A percentile compares a stretch with the other conserved stretches of the same genome.
These are phyloP conservation scores for Sordaria brevicollis DNA, from an alignment of 495 filamentous ascomycete species.

Conservation along the genomic window DNA sequence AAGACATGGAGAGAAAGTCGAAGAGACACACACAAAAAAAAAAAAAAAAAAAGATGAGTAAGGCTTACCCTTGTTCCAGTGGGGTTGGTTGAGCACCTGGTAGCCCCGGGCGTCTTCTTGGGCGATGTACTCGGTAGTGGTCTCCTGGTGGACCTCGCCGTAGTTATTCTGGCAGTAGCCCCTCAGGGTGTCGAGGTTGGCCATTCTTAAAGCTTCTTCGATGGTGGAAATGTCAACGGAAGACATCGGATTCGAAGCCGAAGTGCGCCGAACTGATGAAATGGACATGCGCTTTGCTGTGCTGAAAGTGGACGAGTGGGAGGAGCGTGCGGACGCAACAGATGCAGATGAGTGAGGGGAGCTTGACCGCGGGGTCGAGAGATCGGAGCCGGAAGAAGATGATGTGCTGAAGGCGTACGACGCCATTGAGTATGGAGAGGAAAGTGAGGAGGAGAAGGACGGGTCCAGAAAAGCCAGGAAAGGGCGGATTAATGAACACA, in stretches of 20 bases:
- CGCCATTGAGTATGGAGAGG: slow-evolving; percentile 35
- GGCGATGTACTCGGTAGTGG: slow-evolving; percentile 37
- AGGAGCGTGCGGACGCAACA: slow-evolving; percentile 36
- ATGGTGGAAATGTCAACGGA: slow-evolving; percentile 41
- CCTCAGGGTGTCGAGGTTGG: slow-evolving; percentile 39
- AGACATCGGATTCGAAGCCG: slow-evolving; percentile 43
- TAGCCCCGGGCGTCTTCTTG: slow-evolving; percentile 40
- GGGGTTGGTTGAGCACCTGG: slow-evolving; percentile 44
- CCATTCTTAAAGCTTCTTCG: slow-evolving; percentile 43
- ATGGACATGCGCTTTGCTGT: slow-evolving; percentile 40
- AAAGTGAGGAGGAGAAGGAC: slow-evolving; percentile 9
- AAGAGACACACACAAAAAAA: too few species aligned
- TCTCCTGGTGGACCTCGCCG: slow-evolving; percentile 39
- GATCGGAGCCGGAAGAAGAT: slow-evolving; percentile 34
- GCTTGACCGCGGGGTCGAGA: slow-evolving; percentile 43
- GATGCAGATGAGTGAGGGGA: slow-evolving; percentile 34
- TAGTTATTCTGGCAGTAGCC: slow-evolving; percentile 44
- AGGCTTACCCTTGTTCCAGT: slow-evolving; percentile 47
- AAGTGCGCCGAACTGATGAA: slow-evolving; percentile 36
- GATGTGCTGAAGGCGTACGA: slow-evolving; percentile 33
- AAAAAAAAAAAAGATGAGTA: not conserved
- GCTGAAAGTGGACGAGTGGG: slow-evolving; percentile 39
- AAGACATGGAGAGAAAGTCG: not conserved
- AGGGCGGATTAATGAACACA: slow-evolving; percentile 5
- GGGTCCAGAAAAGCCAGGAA: slow-evolving; percentile 12